Conservation (phyloP, 371 early-diverging fungal species). For the Apophysomyces variabilis region DNA sequence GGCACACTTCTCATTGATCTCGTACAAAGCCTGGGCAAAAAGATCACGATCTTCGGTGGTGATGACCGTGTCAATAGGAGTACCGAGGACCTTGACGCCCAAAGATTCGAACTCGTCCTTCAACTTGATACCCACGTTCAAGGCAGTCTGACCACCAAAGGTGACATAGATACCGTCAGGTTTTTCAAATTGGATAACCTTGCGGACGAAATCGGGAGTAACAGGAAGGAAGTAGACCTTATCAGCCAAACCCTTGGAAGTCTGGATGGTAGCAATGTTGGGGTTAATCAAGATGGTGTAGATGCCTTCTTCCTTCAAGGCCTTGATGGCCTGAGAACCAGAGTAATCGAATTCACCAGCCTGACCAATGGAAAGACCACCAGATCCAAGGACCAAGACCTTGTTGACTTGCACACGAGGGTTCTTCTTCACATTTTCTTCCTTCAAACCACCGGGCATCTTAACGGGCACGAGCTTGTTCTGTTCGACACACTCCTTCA, state of each 20-base stretch:
- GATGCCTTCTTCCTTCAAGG: conserved; percentile 92
- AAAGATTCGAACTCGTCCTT: conserved; percentile 82
- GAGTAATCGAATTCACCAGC: conserved; percentile 99
- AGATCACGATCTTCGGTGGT: conserved; percentile 94
- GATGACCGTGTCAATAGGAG: conserved; percentile 88
- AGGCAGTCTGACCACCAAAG: conserved; percentile 96
- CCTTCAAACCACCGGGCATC: conserved; percentile 70
- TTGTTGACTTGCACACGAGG: conserved; percentile 68
- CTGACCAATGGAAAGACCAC: conserved; percentile 96
- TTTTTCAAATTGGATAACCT: conserved; percentile 90
- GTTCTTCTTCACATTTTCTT: conserved; percentile 57
- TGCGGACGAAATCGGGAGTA: conserved; percentile 90
- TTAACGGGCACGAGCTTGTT: conserved; percentile 76
- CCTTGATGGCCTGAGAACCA: conserved; percentile 96
- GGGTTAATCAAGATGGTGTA: conserved; percentile 94
- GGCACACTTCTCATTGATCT: conserved; percentile 89
- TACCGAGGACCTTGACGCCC: conserved; percentile 94
- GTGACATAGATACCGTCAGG: conserved; percentile 96
- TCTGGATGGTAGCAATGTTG: conserved; percentile 98
- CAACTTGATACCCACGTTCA: conserved; percentile 91
- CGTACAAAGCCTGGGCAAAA: conserved; percentile 84
- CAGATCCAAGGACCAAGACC: conserved; percentile 95
- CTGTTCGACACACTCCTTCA: conserved; percentile 72
- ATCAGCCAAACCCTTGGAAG: conserved; percentile 92
- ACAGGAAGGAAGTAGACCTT: conserved; percentile 96